These are phyloP conservation scores for Sugiyamaella floridensis DNA, from an alignment of 805 yeast genomes.

Conservation along the genomic window DNA sequence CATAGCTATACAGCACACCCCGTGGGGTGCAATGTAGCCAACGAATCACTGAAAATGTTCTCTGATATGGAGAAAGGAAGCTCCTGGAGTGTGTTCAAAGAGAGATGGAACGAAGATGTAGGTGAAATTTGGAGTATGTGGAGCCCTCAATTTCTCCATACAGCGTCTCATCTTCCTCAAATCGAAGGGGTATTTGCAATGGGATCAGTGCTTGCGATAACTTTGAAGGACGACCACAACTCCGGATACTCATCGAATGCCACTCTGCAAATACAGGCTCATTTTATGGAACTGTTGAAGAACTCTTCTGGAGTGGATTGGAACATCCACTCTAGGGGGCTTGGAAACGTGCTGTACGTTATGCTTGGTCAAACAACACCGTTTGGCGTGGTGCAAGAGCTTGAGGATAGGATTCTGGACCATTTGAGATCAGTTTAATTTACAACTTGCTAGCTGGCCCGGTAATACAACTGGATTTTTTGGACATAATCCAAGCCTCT, in stretches of 20 bases:
- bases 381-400: not conserved
- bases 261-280: constrained; percentile 7
- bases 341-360: constrained; percentile 23
- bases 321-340: constrained; percentile 20
- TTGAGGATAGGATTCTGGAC: constrained; percentile 4
- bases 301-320: constrained; percentile 6
- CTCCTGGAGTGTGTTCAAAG: constrained; percentile 15
- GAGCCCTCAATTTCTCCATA: constrained; percentile 16
- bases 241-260: constrained; percentile 20
- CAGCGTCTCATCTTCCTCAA: constrained; percentile 10
- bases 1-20: constrained; percentile 26
- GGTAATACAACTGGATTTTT: not conserved
- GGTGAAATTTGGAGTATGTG: constrained; percentile 17
- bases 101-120: constrained; percentile 12
- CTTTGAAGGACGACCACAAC: constrained; percentile 12
- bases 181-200: constrained; percentile 19
- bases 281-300: constrained; percentile 2
- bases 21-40: constrained; percentile 23
- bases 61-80: constrained; percentile 4
- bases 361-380: constrained; percentile 15
- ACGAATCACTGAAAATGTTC: constrained; percentile 12
- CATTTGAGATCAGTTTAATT: not conserved
- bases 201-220: constrained; percentile 20
- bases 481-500: not conserved
- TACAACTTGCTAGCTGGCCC: not conserved